These are phyloP conservation scores for Coemansia aciculifera DNA, from an alignment of 192 early-diverging fungal genomes.

Conservation along the genomic window DNA sequence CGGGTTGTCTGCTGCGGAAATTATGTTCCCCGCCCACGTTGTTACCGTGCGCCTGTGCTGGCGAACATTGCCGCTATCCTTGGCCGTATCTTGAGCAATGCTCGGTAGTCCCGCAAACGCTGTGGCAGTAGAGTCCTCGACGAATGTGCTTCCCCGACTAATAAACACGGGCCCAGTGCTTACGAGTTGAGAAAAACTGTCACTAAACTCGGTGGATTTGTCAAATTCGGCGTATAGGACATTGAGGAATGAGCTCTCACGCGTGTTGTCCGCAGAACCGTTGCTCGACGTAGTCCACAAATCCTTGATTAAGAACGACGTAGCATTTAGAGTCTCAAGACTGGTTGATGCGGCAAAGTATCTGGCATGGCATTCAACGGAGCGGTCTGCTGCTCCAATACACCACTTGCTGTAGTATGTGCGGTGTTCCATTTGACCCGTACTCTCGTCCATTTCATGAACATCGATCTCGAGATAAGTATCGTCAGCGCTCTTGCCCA, in stretches of 20 bases:
- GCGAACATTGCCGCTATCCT: background rate
- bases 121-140: background rate
- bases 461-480: slow-evolving; percentile 6
- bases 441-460: background rate
- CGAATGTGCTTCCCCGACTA: background rate
- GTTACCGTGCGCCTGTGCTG: background rate
- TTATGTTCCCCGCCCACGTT: background rate
- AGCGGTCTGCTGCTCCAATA: background rate
- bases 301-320: slow-evolving; percentile 22
- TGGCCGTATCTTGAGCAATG: too few species aligned
- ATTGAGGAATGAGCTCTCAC: background rate
- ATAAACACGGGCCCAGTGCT: background rate
- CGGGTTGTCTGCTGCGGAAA: background rate
- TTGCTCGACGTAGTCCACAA: slow-evolving; percentile 25
- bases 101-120: background rate
- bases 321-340: background rate
- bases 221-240: background rate
- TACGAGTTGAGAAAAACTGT: background rate
- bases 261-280: slow-evolving; percentile 13
- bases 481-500: background rate
- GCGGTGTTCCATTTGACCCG: background rate
- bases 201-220: background rate
- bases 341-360: slow-evolving; percentile 16
- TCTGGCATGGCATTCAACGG: slow-evolving; percentile 9
- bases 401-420: background rate